These are phyloP conservation scores for Phialophora chinensis DNA, from an alignment of 2,329 filamentous ascomycete species.

Conservation along the genomic window DNA sequence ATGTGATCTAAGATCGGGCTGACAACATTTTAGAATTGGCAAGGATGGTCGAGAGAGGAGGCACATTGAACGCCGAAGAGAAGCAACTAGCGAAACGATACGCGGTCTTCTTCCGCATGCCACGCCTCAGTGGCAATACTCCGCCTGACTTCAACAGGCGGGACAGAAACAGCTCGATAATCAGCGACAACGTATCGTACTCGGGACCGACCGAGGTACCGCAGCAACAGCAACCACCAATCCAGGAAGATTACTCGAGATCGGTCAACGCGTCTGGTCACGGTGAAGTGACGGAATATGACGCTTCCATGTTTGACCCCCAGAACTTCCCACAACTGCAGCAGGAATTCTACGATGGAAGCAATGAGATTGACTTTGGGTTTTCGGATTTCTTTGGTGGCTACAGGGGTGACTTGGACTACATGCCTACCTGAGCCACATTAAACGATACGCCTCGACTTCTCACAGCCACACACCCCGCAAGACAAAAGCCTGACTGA, in stretches of 20 bases:
- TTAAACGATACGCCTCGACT: not conserved
- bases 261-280: slow-evolving; percentile 14
- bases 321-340: slow-evolving; percentile 23
- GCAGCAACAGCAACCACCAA: slow-evolving; percentile 22
- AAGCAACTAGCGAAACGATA: slow-evolving; percentile 32
- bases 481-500: not conserved
- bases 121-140: slow-evolving; percentile 26
- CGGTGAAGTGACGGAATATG: slow-evolving; percentile 12
- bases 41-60: slow-evolving; percentile 29
- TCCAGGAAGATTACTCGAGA: slow-evolving; percentile 13
- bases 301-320: slow-evolving; percentile 26
- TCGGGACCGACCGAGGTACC: slow-evolving; percentile 8
- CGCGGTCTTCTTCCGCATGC: slow-evolving; percentile 32
- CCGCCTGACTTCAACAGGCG: slow-evolving; percentile 14
- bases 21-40: slow-evolving; percentile 24
- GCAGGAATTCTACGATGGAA: slow-evolving; percentile 20
- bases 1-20: not conserved
- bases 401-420: slow-evolving; percentile 19
- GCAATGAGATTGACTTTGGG: slow-evolving; percentile 27
- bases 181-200: slow-evolving; percentile 18
- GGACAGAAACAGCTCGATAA: slow-evolving; percentile 7
- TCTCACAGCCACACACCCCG: not conserved
- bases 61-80: slow-evolving; percentile 22
- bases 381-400: slow-evolving; percentile 34
- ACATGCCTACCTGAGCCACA: slow-evolving; percentile 6